phyloP scores from a whole-genome alignment of 805 yeast species.

The Candida mattraensis region DNA sequence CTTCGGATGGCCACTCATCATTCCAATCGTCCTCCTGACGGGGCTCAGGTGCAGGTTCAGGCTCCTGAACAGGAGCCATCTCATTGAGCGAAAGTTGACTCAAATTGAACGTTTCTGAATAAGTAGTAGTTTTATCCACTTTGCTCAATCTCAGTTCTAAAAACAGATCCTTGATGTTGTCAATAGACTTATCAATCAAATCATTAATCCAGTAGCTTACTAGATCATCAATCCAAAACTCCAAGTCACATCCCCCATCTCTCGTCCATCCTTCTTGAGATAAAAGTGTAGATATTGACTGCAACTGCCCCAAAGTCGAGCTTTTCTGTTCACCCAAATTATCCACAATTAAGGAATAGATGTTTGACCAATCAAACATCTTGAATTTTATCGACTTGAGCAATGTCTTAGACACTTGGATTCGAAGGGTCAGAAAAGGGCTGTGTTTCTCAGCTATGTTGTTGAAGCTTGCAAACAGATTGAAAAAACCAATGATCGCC shows the following conservation, averaged over 20 bases:
- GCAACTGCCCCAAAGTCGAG: slow-evolving; percentile 13
- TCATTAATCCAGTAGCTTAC: slow-evolving; percentile 29
- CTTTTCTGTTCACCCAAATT: slow-evolving; percentile 16
- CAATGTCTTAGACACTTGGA: slow-evolving; percentile 20
- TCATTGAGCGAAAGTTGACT: slow-evolving; percentile 9
- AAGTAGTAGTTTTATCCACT: not conserved
- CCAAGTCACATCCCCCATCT: slow-evolving; percentile 33
- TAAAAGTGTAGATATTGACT: slow-evolving; percentile 22
- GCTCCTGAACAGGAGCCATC: slow-evolving; percentile 4
- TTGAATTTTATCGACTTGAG: slow-evolving; percentile 21
- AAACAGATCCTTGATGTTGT: slow-evolving; percentile 24
- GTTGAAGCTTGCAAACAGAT: slow-evolving; percentile 19
- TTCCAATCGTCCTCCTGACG: slow-evolving; percentile 24
- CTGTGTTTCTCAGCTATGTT: slow-evolving; percentile 6
- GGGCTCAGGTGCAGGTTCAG: slow-evolving; percentile 2
- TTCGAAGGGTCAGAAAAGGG: slow-evolving; percentile 18
- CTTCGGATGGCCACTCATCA: slow-evolving; percentile 25
- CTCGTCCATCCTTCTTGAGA: slow-evolving; percentile 30
- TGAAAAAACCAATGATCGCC: slow-evolving; percentile 23
- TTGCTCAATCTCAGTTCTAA: slow-evolving; percentile 10
- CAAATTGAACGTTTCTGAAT: slow-evolving; percentile 7
- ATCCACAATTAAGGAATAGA: slow-evolving; percentile 28
- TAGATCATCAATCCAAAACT: slow-evolving; percentile 35
- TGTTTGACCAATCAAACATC: slow-evolving; percentile 25
- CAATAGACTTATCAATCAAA: slow-evolving; percentile 26